Conservation (phyloP, 78 protist species). For the Protostelium mycophagum region DNA sequence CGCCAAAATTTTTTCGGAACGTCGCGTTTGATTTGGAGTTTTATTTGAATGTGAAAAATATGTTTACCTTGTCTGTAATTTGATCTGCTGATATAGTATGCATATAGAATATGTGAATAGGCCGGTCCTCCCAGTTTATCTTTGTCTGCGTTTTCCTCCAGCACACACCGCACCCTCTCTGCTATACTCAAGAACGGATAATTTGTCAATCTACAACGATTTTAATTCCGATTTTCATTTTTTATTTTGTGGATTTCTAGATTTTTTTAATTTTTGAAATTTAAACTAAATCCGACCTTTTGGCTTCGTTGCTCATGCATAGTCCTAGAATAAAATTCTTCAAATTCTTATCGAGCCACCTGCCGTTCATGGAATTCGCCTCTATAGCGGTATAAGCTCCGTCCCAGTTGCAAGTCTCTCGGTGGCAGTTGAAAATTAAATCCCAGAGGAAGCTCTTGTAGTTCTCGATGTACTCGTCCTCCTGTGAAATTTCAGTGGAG, state of each 20-base stretch:
- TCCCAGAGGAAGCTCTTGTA: neutral
- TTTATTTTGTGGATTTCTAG: too few relatives aligned
- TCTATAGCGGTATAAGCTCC: neutral
- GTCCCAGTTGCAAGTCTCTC: neutral
- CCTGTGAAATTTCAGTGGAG: too few relatives aligned
- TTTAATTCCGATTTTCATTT: too few relatives aligned
- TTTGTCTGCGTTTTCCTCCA: neutral
- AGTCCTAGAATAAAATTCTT: neutral
- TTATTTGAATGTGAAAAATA: neutral
- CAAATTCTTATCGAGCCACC: neutral
- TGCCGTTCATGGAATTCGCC: neutral
- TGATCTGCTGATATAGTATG: constrained; percentile 27
- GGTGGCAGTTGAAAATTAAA: neutral
- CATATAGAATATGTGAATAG: constrained; percentile 31
- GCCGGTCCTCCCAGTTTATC: constrained; percentile 26
- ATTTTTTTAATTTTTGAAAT: neutral
- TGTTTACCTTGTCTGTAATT: constrained; percentile 23
- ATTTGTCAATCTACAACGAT: neutral
- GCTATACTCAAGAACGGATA: neutral
- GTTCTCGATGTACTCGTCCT: neutral
- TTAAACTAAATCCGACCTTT: neutral
- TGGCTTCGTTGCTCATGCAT: neutral
- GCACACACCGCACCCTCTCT: neutral
- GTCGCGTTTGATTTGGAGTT: too few relatives aligned
- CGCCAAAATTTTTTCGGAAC: too few relatives aligned